Base-by-base conservation (phyloP, 2,329 filamentous ascomycete species). In the Drechslera avenae region DNA sequence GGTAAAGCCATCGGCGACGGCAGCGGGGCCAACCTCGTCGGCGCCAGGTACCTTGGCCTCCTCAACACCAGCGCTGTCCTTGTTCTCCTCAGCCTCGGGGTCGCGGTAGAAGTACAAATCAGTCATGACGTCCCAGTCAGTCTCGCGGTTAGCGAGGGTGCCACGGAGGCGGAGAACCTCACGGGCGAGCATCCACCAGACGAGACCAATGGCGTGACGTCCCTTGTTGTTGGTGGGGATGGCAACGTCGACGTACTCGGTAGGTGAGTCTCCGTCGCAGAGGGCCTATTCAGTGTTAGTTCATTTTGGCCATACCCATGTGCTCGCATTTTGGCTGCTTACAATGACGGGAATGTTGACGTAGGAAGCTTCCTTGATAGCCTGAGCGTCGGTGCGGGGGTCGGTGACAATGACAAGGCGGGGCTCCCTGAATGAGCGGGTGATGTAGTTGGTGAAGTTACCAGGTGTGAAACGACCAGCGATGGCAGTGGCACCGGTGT, bases 361-460 rank as follows among this genome's bases (percentile, higher is more conserved):
- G 83, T 99, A 99, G 77, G 89, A 94, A 78, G 95, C 94, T 86
- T 99, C 94, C 89, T 97, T 97, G 88, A 99, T 99, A 76, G 94
- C 94, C 87, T 99, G 94, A 78, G 94, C 91, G 75, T 99, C 94
- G 84, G 95, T 99, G 82, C 95, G 93, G 73, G 94, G 94, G 81
- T 99, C 94, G 82, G 94, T 99, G 75, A 99, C 94, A 78, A 99
- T 87, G 81, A 99, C 97, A 76, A 99, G 86, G 80, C 95, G 95
- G 77, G 94, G 94, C 86, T 99, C 94, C 88, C 97, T 97, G 91
- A 99, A 99, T 66, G 94, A 97, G 76, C 94, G 93, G 81, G 95
- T 99, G 89, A 99, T 99, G 89, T 99, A 99, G 88, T 99, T 99
- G 86, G 94, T 99, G 89, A 99, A 99, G 81, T 93, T 96, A 90